phyloP scores from a whole-genome alignment of 176 grass and related monocot genomes.

The Cymbopogon citratus region DNA sequence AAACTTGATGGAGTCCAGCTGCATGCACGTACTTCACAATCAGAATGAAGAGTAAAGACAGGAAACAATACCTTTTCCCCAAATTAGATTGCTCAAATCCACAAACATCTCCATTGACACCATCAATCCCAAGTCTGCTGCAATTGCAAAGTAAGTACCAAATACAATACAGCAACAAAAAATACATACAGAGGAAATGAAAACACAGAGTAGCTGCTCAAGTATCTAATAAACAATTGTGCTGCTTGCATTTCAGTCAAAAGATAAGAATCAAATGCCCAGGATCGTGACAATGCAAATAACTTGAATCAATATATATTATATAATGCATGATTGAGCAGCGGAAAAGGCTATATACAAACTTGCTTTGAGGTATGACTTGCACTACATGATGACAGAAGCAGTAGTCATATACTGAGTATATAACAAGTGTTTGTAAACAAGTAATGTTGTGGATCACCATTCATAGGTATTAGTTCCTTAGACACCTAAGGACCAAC shows the following conservation, averaged over 20 bases:
- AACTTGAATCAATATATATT: not conserved
- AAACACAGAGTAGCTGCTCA: not conserved
- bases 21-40: not conserved
- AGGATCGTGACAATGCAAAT: not conserved
- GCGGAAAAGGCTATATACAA: not conserved
- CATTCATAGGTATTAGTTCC: not conserved
- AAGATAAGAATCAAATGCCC: not conserved
- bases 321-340: not conserved
- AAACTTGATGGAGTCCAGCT: not conserved
- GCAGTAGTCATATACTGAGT: not conserved
- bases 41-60: not conserved
- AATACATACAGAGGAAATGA: not conserved
- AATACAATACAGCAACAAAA: not conserved
- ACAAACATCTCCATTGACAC: slow-evolving; percentile 27
- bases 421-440: not conserved
- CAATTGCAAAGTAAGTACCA: not conserved
- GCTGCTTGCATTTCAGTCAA: not conserved
- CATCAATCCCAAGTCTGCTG: slow-evolving; percentile 37
- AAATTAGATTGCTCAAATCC: slow-evolving; percentile 35
- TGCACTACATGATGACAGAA: not conserved
- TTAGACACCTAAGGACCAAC: not conserved
- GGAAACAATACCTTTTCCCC: slow-evolving; percentile 43
- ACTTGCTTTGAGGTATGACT: not conserved
- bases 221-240: not conserved
- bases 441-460: not conserved